Evolutionary conservation across 2,329 filamentous ascomycete genomes (phyloP).

Genomic region (Xylariaceae sp.): DNA sequence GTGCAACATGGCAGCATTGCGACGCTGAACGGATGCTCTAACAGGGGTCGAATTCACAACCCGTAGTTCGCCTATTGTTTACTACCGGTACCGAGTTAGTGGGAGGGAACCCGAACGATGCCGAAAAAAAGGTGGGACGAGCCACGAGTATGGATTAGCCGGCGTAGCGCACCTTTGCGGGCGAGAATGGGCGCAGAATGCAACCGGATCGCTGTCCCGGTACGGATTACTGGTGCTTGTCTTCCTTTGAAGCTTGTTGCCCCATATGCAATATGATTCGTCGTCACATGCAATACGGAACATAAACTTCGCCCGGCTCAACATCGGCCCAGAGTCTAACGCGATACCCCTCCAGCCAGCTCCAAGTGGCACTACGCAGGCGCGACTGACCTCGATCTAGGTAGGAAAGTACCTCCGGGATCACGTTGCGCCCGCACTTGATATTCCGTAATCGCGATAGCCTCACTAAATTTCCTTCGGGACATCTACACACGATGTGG

Average conservation of each 20-base stretch:
- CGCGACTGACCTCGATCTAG: not conserved
- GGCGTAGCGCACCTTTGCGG: no score
- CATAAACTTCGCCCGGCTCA: not conserved
- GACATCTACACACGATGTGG: constrained; percentile 26
- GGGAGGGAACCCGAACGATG: not conserved
- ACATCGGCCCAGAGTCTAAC: not conserved
- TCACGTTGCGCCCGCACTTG: not conserved
- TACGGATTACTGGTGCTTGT: not conserved
- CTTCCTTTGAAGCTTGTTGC: no score
- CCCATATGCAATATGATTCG: no score
- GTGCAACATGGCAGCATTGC: no score
- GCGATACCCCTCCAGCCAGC: not conserved
- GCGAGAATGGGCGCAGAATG: not conserved
- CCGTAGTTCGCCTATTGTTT: not conserved
- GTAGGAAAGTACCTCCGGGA: not conserved
- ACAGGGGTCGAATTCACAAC: not conserved
- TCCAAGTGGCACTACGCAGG: not conserved
- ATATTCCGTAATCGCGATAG: not conserved
- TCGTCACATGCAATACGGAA: not conserved
- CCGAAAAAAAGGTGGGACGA: not conserved
- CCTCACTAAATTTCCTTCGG: constrained; percentile 2
- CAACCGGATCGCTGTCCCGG: not conserved
- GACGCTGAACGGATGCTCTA: not conserved
- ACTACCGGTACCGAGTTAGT: not conserved
- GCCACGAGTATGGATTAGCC: no score